A percentile compares a stretch with the other conserved stretches of the same genome.
Conservation (phyloP, 176 grass and related monocot species). For the Avena eriantha region DNA sequence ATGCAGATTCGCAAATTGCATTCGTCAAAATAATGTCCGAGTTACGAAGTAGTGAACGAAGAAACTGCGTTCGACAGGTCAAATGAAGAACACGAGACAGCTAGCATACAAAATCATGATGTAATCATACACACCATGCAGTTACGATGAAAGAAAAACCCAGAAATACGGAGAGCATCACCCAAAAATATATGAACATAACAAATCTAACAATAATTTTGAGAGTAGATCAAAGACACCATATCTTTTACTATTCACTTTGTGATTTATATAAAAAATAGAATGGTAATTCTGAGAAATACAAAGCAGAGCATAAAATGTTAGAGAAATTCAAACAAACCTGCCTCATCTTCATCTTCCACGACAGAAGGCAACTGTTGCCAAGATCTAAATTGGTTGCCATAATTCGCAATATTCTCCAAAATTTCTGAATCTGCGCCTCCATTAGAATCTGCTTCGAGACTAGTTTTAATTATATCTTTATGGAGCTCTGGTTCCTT, state of each 20-base stretch:
- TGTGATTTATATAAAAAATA: not conserved
- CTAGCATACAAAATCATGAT: not conserved
- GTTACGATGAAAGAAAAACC: not conserved
- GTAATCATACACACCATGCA: not conserved
- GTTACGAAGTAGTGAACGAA: not conserved
- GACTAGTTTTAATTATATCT: conserved; percentile 63
- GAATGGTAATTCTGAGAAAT: conserved; percentile 8
- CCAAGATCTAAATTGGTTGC: conserved; percentile 52
- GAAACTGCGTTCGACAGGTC: not conserved
- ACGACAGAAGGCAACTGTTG: conserved; percentile 41
- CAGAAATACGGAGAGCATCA: not conserved
- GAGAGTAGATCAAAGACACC: conserved; percentile 9
- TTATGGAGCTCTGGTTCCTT: conserved; percentile 67
- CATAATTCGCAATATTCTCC: conserved; percentile 71
- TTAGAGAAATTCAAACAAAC: conserved; percentile 39
- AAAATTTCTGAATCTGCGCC: conserved; percentile 62
- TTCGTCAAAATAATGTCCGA: not conserved
- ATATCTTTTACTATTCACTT: conserved; percentile 1
- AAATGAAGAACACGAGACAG: not conserved
- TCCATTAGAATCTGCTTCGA: conserved; percentile 46
- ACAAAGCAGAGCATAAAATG: not conserved
- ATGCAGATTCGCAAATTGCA: not conserved
- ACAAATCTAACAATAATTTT: not conserved
- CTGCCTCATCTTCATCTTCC: conserved; percentile 55
- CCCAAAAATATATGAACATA: not conserved